Evolutionary conservation across 2,329 filamentous ascomycete genomes (phyloP), one percentile per base, ranked within the genome.

Genomic region (Exophiala bonariae): DNA sequence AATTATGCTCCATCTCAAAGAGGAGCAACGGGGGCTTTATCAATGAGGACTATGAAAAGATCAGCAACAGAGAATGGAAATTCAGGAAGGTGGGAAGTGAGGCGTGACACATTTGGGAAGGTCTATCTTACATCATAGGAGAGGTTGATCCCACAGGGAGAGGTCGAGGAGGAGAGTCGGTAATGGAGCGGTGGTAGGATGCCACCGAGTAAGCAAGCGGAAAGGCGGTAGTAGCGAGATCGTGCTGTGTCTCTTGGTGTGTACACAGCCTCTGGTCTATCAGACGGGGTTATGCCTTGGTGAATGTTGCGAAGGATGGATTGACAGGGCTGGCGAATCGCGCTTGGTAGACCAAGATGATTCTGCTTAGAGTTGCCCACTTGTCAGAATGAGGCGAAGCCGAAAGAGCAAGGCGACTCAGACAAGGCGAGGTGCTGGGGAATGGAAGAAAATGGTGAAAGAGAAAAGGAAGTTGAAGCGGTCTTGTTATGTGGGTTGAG

Each of bases 221-320:
- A 11, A 26, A 26, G 11, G 11, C 6, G 23, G 23, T 11, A 26
- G 23, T 6, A 26, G 23, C 23, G 6, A 26, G 23, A 26, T 36
- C 33, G 16, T 14, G 33, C 33, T 10, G 33, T 36, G 33, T 18
- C 10, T 36, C 5, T 31, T 42, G 16, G 4, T 17, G 16, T 11
- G 10, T 17, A 20, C 39, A 32, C 39, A 42, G 39, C 39, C 39
- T 33, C 28, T 20, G 3, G 9, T 31, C 39, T n/a, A 33, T 42
- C 39, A 33, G 39, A 28, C 39, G 18, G 9, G 22, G 28, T 13
- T 42, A 7, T 20, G 39, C 39, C 39, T 42, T 51, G 34, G 28
- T 32, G 10, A 33, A 14, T 31, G 31, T 11, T 32, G 18, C 11
- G n/a, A 33, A 35, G n/a, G n/a, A 9, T 11, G 22, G 30, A 16